phyloP scores from a whole-genome alignment of 2,329 filamentous ascomycete species.

The Claviceps sorghi region DNA sequence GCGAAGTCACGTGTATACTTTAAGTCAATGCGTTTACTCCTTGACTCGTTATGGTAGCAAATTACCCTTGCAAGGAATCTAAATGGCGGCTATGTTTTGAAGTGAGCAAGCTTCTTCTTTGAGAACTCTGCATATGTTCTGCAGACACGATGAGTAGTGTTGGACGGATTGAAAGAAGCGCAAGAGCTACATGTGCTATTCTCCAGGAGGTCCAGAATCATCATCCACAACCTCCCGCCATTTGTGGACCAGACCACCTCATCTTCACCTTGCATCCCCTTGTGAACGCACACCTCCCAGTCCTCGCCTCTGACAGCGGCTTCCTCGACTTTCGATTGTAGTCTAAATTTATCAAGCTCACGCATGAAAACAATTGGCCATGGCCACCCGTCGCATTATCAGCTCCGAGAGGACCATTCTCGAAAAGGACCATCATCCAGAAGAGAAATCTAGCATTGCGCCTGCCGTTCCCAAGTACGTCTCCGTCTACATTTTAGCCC shows the following conservation, averaged over 20 bases:
- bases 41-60: background rate
- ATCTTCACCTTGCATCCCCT: background rate
- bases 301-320: background rate
- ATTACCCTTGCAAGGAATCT: background rate
- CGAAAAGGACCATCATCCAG: slow-evolving; percentile 39
- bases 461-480: slow-evolving; percentile 66
- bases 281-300: background rate
- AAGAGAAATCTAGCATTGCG: slow-evolving; percentile 55
- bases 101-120: background rate
- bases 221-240: background rate
- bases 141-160: background rate
- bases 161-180: background rate
- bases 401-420: slow-evolving; percentile 52
- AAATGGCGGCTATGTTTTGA: background rate
- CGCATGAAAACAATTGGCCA: slow-evolving; percentile 20
- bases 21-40: background rate
- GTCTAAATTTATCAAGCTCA: background rate
- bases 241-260: background rate
- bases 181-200: background rate
- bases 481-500: background rate
- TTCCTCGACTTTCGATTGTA: background rate
- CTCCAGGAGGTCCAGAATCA: background rate
- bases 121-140: background rate
- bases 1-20: slow-evolving; percentile 13
- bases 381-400: slow-evolving; percentile 57